Conservation (phyloP, 345 rosid genomes). For the Corchorus olitorius region DNA sequence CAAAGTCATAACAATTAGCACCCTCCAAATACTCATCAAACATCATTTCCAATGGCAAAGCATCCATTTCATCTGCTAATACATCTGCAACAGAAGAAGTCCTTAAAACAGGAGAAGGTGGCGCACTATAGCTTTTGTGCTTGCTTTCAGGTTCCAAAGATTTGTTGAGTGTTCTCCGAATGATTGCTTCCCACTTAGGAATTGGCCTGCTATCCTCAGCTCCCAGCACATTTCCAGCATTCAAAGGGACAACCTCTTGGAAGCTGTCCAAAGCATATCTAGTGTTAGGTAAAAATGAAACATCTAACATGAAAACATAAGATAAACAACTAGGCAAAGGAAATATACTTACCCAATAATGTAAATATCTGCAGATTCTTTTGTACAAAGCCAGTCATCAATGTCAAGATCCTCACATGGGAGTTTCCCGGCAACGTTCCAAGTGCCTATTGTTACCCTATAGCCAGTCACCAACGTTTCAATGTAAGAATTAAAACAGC, state of each 20-base stretch:
- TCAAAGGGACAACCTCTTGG: slow-evolving; percentile 97
- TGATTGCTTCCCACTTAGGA: slow-evolving; percentile 87
- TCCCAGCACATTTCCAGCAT: slow-evolving; percentile 92
- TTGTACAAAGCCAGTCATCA: slow-evolving; percentile 85
- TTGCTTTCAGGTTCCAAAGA: slow-evolving; percentile 50
- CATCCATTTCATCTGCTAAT: slow-evolving; percentile 53
- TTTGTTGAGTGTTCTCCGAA: slow-evolving; percentile 87
- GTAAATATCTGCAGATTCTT: slow-evolving; percentile 84
- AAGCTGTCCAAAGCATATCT: slow-evolving; percentile 48
- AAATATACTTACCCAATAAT: slow-evolving; percentile 66
- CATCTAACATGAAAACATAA: background rate
- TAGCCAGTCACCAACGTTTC: slow-evolving; percentile 13
- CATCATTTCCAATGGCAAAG: slow-evolving; percentile 45
- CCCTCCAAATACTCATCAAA: slow-evolving; percentile 38
- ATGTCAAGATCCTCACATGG: slow-evolving; percentile 77
- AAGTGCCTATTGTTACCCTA: slow-evolving; percentile 84
- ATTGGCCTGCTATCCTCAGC: slow-evolving; percentile 91
- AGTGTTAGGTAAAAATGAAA: background rate
- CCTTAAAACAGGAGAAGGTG: slow-evolving; percentile 82
- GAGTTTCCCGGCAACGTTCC: slow-evolving; percentile 95
- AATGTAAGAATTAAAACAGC: slow-evolving; percentile 5
- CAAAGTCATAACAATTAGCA: slow-evolving; percentile 26
- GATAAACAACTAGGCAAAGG: background rate
- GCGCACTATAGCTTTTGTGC: slow-evolving; percentile 78
- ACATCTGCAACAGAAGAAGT: slow-evolving; percentile 75